Conservation (phyloP, 75 land plant species). For the Cupressus sempervirens region DNA sequence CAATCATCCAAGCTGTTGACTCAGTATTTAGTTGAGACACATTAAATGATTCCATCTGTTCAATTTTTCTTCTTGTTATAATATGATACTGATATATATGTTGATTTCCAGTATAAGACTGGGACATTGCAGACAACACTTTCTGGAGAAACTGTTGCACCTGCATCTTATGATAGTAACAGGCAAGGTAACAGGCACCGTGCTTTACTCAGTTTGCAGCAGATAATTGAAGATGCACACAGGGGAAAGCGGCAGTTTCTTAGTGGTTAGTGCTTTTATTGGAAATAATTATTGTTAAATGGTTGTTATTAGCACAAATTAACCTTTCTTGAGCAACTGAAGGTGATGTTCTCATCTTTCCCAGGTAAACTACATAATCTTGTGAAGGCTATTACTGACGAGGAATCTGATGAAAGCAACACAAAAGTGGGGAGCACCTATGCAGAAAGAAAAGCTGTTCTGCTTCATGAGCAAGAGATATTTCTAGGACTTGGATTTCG, state of each 20-base stretch:
- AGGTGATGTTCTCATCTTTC: background rate
- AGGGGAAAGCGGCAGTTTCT: conserved; percentile 92
- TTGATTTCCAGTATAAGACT: conserved; percentile 40
- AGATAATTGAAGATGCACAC: conserved; percentile 97
- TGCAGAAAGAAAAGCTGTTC: conserved; percentile 30
- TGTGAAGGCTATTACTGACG: conserved; percentile 90
- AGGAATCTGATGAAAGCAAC: conserved; percentile 50
- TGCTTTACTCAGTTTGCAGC: conserved; percentile 83
- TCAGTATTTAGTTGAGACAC: background rate
- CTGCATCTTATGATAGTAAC: conserved; percentile 39
- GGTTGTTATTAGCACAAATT: conserved; percentile 5
- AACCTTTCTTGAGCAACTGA: conserved; percentile 10
- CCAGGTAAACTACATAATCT: conserved; percentile 97
- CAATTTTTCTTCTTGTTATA: background rate
- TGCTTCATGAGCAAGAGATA: conserved; percentile 43
- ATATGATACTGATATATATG: background rate
- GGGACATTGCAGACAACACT: conserved; percentile 52
- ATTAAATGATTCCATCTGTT: background rate
- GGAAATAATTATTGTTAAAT: background rate
- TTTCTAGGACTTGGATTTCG: conserved; percentile 80
- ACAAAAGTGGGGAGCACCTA: conserved; percentile 24
- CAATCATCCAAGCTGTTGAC: background rate
- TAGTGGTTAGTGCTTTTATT: conserved; percentile 60
- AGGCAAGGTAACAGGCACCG: conserved; percentile 79
- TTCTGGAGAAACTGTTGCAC: conserved; percentile 42